Base-by-base conservation (phyloP, 495 filamentous ascomycete genomes). In the Xylaria castorea region DNA sequence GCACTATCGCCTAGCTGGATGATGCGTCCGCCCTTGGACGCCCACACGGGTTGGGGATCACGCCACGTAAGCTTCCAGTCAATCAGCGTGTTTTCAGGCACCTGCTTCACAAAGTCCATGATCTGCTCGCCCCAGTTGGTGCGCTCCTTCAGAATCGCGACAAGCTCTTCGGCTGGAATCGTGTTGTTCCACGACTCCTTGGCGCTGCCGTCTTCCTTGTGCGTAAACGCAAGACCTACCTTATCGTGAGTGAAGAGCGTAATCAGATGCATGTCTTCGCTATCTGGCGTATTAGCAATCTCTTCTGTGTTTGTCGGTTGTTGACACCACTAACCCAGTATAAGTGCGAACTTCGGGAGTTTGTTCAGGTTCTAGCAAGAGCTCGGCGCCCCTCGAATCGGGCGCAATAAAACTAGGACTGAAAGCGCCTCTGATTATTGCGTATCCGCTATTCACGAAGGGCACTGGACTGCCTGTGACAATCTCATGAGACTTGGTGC, bases 21-120 rank as follows among this genome's bases (percentile, higher is more conserved):
- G 34, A 89, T 87, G 30, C 85, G 80, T 16, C 85, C 85, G 30
- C 84, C 82, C 32, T 85, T 75, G 22, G 85, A 89, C 1, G 88
- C 81, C 89, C 90, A 93, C 3, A 80, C 84, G 5, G 88, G 88
- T 14, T 90, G 82, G 3, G 89, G 89, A 72, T 91, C 88, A 61
- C 91, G 83, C 76, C 87, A 90, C 1, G 91, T 84, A 5, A 92
- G 82, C 71, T 91, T 90, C 85, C 87, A 92, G 73, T 91, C 87
- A n/a, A 91, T 84, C 32, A 90, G 75, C 36, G 82, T 77, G 66
- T 83, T 77, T 46, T 84, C 77, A 11, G 87, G 87, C 36, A 88
- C 89, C 62, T 83, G 84, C 38, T 82, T 83, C 8, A 90, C 78
- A 34, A 88, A 82, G 5, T 84, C 83, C 12, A 79, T 81, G 74